Evolutionary conservation across 1,284 basidiomycete species (phyloP), one percentile per base, ranked within the genome.

Genomic region (Inonotus obliquus): DNA sequence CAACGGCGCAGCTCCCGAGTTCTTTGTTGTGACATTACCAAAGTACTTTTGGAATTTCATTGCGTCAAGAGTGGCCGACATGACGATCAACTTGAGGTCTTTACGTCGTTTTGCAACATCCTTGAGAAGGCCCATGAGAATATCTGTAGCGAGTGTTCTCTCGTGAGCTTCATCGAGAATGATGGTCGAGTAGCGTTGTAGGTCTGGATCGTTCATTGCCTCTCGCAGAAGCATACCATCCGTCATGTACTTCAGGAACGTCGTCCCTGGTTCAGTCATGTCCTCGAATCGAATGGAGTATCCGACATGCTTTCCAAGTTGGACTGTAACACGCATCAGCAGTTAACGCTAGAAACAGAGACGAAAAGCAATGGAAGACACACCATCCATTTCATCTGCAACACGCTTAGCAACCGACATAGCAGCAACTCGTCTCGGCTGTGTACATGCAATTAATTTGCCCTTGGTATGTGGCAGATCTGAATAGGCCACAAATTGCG

Each of bases 201-300:
- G 84, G 54, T 87, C 83, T 35, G 92, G 91, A 74, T 99, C 97
- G 75, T 96, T 93, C 93, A 98, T 98, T 6, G 95, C 96, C 78
- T 98, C 96, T 44, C 96, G 89, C 29, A 97, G 82, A 63, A 95
- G 83, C 95, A 98, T 97, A 84, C 96, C 96, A 69, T 99, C 96
- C 11, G 96, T 99, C 96, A 99, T 98, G 79, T 99, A 98, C 74
- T 96, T 96, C 68, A 98, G 79, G 75, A 97, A 96, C 0, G 95
- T 98, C 7, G 87, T 92, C 0, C 91, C 92, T 0, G 85, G 83
- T 66, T 94, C 91, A 10, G 96, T 98, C 88, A 95, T 94, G 72
- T 99, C 96, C 75, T 99, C 96, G 76, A 99, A 99, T 73, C 97
- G 94, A 70, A 98, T 98, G 2, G 93, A 94, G 76, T 99, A 99